These are phyloP conservation scores for Podospora bellae-mahoneyi DNA, from an alignment of 495 filamentous ascomycete genomes.

Conservation along the genomic window DNA sequence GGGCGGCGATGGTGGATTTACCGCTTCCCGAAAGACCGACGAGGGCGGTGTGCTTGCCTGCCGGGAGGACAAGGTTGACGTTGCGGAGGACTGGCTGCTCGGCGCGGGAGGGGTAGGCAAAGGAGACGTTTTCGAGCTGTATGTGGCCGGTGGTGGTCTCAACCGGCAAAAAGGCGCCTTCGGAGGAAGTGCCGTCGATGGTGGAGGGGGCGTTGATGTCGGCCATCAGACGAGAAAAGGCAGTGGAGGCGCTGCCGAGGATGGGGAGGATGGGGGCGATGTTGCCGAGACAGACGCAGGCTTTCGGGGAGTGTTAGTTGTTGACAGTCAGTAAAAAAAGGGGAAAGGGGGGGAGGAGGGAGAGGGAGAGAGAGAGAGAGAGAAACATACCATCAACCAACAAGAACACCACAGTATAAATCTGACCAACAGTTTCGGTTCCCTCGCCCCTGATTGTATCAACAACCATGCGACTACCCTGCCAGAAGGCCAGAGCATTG, in stretches of 20 bases:
- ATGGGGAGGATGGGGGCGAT: constrained; percentile 77
- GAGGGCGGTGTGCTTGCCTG: constrained; percentile 81
- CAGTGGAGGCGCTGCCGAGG: constrained; percentile 65
- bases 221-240: constrained; percentile 79
- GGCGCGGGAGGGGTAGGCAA: constrained; percentile 87
- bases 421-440: constrained; percentile 24
- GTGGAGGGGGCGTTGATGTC: constrained; percentile 83
- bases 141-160: constrained; percentile 64
- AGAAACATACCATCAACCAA: constrained; percentile 27
- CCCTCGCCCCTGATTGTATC: constrained; percentile 49
- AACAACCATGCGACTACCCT: constrained; percentile 75
- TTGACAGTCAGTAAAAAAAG: constrained; percentile 33
- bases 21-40: constrained; percentile 54
- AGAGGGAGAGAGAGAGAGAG: constrained; percentile 51
- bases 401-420: constrained; percentile 33
- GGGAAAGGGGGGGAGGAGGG: too few relatives aligned
- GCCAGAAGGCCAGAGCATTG: constrained; percentile 91
- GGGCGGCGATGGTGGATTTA: constrained; percentile 84
- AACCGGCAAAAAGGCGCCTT: constrained; percentile 62
- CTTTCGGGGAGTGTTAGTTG: constrained; percentile 65
- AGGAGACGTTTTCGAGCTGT: constrained; percentile 72
- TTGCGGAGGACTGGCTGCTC: constrained; percentile 78
- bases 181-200: constrained; percentile 65
- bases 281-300: constrained; percentile 67
- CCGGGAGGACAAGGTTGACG: constrained; percentile 70